Conservation (phyloP, 148 eudicot species). For the Cornus suecica region DNA sequence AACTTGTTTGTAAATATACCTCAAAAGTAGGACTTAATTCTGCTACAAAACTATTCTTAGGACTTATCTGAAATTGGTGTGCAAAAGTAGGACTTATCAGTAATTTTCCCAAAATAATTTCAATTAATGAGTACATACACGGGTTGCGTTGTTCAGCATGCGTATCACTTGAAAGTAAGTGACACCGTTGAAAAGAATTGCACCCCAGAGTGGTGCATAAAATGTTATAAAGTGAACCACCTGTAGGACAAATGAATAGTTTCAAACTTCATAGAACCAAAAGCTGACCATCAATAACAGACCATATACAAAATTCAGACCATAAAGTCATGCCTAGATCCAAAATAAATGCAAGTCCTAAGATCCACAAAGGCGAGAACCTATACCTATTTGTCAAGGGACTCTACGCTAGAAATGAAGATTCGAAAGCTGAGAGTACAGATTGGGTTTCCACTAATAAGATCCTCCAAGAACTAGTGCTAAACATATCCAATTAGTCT, state of each 20-base stretch:
- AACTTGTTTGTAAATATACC: too few species aligned
- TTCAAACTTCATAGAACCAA: constrained; percentile 1
- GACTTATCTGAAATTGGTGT: too few species aligned
- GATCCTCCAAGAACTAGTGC: background rate
- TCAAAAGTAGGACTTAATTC: too few species aligned
- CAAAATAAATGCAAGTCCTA: background rate
- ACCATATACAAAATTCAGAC: background rate
- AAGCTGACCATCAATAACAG: background rate
- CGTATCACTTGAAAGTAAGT: constrained; percentile 99
- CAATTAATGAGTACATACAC: constrained; percentile 47
- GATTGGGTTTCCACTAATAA: background rate
- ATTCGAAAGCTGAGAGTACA: background rate
- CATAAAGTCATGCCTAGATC: background rate
- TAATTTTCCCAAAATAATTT: background rate
- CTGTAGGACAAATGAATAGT: constrained; percentile 39
- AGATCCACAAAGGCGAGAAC: background rate
- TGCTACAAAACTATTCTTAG: too few species aligned
- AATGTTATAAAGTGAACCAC: constrained; percentile 86
- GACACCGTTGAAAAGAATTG: constrained; percentile 86
- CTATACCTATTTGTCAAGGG: background rate
- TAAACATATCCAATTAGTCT: background rate
- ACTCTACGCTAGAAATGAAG: background rate
- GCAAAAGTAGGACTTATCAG: too few species aligned
- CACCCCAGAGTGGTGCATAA: constrained; percentile 97
- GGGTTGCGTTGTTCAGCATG: constrained; percentile 92